These are phyloP conservation scores for Staphylotrichum longicolle DNA, from an alignment of 495 filamentous ascomycete genomes.

Conservation along the genomic window DNA sequence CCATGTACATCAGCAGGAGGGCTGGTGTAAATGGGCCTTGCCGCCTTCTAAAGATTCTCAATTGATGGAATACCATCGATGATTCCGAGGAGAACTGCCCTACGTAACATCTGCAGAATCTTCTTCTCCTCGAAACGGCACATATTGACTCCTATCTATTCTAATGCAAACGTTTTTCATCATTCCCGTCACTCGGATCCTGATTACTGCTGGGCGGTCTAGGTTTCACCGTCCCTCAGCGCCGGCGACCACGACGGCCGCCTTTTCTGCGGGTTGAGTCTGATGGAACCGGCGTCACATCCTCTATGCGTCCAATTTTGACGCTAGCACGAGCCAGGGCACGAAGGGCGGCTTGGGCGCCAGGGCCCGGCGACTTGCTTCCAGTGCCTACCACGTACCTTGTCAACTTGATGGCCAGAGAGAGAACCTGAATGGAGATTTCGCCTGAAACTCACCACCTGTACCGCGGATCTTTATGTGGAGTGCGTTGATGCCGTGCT, in stretches of 20 bases:
- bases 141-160: too few species aligned
- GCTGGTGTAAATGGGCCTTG: too few species aligned
- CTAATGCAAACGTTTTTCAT: too few species aligned
- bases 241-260: conserved; percentile 99
- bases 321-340: conserved; percentile 97
- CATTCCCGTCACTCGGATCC: too few species aligned
- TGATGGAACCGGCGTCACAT: conserved; percentile 97
- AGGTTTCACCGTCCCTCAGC: conserved; percentile 45
- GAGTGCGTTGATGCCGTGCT: conserved; percentile 95
- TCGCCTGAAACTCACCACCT: conserved; percentile 62
- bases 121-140: too few species aligned
- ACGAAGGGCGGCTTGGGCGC: conserved; percentile 97
- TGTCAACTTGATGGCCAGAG: too few species aligned
- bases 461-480: conserved; percentile 99
- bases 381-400: conserved; percentile 66
- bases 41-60: too few species aligned
- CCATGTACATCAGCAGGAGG: too few species aligned
- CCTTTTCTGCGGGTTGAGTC: conserved; percentile 99
- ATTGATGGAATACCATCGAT: too few species aligned
- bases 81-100: too few species aligned
- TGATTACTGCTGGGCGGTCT: too few species aligned
- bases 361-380: conserved; percentile 98
- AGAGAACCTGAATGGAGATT: neutral
- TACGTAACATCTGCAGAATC: too few species aligned
- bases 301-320: conserved; percentile 99